Percentiles rank a stretch among this genome's conserved stretches.
Conservation (phyloP, 106 monocot genomes). For the Xerophyta viscosa region DNA sequence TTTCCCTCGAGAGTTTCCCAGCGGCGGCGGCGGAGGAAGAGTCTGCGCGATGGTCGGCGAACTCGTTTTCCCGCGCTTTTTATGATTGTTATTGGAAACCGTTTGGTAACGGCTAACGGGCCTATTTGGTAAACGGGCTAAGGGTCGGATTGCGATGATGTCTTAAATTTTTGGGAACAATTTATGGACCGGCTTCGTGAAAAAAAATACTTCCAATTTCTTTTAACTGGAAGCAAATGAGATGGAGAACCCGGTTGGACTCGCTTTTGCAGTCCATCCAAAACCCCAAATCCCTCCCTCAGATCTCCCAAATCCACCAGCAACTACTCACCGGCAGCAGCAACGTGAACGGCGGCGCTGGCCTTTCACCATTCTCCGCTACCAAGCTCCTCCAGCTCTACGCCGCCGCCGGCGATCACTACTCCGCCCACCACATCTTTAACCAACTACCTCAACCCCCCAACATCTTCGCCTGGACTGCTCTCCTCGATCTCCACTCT, state of each 20-base stretch:
- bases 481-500: slow-evolving; percentile 20
- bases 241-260: slow-evolving; percentile 1
- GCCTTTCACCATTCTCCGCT: slow-evolving; percentile 8
- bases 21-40: too few relatives aligned
- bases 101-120: too few relatives aligned
- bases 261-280: neutral
- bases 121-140: too few relatives aligned
- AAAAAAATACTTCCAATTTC: too few relatives aligned
- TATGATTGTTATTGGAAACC: too few relatives aligned
- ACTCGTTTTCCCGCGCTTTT: neutral
- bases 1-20: too few relatives aligned
- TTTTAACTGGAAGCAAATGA: too few relatives aligned
- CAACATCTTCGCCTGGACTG: slow-evolving; percentile 28
- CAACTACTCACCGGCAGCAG: slow-evolving; percentile 12
- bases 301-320: slow-evolving; percentile 6
- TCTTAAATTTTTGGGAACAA: too few relatives aligned
- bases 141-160: too few relatives aligned
- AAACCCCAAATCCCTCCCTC: neutral
- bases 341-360: too few relatives aligned
- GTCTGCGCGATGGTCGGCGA: too few relatives aligned
- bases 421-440: slow-evolving; percentile 20
- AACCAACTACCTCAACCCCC: slow-evolving; percentile 8
- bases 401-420: slow-evolving; percentile 17
- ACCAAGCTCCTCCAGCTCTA: slow-evolving; percentile 33
- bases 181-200: too few relatives aligned